A percentile compares a stretch with the other conserved stretches of the same genome.
Evolutionary conservation across 768 basidiomycete genomes (phyloP).

Genomic region (Saitozyma sp.): DNA sequence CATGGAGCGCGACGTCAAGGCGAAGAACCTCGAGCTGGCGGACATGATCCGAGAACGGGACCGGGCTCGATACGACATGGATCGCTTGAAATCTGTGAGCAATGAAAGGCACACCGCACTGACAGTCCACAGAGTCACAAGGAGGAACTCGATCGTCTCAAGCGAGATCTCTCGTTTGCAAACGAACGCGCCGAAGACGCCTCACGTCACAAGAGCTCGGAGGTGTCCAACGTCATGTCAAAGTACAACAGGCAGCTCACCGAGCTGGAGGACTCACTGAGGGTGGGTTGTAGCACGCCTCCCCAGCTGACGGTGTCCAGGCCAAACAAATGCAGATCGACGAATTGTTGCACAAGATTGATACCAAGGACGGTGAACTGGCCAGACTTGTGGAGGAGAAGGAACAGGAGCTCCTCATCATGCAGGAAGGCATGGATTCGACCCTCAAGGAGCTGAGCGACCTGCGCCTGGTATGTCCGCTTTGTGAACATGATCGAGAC

Average conservation of each 20-base stretch:
- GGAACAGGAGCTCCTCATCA: constrained; percentile 91
- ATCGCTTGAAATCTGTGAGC: constrained; percentile 76
- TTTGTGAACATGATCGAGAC: constrained; percentile 6
- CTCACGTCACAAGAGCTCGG: constrained; percentile 83
- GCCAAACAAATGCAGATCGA: constrained; percentile 96
- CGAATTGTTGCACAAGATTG: constrained; percentile 77
- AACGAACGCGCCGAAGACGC: constrained; percentile 98
- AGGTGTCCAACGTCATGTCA: constrained; percentile 79
- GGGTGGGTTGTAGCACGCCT: constrained; percentile 59
- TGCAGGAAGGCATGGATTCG: constrained; percentile 92
- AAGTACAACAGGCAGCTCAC: constrained; percentile 95
- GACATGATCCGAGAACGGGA: constrained; percentile 99
- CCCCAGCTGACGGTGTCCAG: constrained; percentile 54
- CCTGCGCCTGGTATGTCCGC: constrained; percentile 68
- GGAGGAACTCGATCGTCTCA: constrained; percentile 88
- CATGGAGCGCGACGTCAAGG: constrained; percentile 96
- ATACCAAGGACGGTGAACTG: constrained; percentile 70
- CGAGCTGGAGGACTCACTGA: constrained; percentile 92
- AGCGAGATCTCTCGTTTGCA: constrained; percentile 88
- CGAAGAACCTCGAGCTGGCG: constrained; percentile 97
- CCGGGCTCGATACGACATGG: constrained; percentile 89
- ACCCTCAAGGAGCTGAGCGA: constrained; percentile 86
- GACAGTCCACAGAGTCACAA: constrained; percentile 67
- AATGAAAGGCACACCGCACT: not conserved
- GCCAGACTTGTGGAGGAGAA: constrained; percentile 89